phyloP scores from a whole-genome alignment of 495 filamentous ascomycete species.

The Aspergillus avenaceus region DNA sequence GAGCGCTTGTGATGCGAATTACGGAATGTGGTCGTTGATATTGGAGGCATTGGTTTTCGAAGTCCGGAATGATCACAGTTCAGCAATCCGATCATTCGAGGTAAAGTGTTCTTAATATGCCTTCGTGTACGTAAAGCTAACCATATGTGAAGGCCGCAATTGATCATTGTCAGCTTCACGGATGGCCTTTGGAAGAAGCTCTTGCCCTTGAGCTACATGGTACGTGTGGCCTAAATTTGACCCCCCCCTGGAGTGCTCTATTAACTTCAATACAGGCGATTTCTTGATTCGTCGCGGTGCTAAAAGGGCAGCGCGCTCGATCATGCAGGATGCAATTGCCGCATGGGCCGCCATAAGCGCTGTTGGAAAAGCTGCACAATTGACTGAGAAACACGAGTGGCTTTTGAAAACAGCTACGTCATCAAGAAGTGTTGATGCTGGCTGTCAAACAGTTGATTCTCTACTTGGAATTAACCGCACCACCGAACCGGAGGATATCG shows the following conservation, averaged over 20 bases:
- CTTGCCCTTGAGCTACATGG: conserved; percentile 68
- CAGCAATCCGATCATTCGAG: conserved; percentile 65
- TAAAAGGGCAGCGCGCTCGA: conserved; percentile 66
- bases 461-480: conserved; percentile 50
- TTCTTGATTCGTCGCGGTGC: conserved; percentile 69
- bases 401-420: conserved; percentile 63
- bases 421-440: conserved; percentile 59
- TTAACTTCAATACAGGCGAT: conserved; percentile 48
- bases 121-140: conserved; percentile 1
- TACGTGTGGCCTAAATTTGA: conserved; percentile 12
- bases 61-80: conserved; percentile 55
- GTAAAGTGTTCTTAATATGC: conserved; percentile 6
- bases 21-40: conserved; percentile 69
- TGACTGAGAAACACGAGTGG: conserved; percentile 68
- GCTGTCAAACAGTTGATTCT: conserved; percentile 65
- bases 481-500: conserved; percentile 47
- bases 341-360: conserved; percentile 74
- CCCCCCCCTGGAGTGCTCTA: background rate
- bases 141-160: conserved; percentile 44
- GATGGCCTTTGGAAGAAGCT: conserved; percentile 75
- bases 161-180: conserved; percentile 75
- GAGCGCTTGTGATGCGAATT: conserved; percentile 70
- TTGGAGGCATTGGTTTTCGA: conserved; percentile 72
- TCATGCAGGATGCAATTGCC: conserved; percentile 67
- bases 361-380: conserved; percentile 64